Conservation (phyloP, 2,329 filamentous ascomycete species). For the Pleoardoris graminearum region DNA sequence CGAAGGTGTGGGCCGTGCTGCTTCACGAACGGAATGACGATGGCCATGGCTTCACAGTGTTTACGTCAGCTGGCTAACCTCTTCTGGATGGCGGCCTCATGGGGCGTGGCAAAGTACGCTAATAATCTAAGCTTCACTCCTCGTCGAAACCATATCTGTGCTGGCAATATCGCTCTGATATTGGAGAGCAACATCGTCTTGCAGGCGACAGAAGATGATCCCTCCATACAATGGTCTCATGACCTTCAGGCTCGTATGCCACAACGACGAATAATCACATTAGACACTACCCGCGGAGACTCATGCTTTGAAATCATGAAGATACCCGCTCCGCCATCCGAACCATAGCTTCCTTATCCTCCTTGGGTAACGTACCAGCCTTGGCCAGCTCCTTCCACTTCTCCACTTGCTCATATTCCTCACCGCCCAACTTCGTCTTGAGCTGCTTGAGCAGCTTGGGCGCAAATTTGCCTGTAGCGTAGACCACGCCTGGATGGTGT, state of each 20-base stretch:
- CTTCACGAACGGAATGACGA: background rate
- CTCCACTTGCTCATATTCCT: conserved; percentile 38
- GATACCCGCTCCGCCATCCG: conserved; percentile 26
- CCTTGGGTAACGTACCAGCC: conserved; percentile 31
- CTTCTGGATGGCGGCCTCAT: background rate
- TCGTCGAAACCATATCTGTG: too few relatives aligned
- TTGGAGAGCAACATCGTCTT: too few relatives aligned
- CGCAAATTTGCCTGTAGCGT: conserved; percentile 48
- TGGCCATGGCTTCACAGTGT: background rate
- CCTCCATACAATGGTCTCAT: too few relatives aligned
- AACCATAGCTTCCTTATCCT: conserved; percentile 41
- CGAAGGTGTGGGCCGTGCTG: background rate
- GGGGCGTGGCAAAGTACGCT: too few relatives aligned
- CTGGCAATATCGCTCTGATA: too few relatives aligned
- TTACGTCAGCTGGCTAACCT: conserved; percentile 1
- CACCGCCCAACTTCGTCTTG: conserved; percentile 25
- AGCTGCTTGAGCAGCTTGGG: conserved; percentile 46
- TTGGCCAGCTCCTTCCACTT: conserved; percentile 46
- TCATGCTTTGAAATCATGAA: background rate
- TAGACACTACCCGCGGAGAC: background rate
- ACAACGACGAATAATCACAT: background rate
- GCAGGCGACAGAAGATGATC: too few relatives aligned
- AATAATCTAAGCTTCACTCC: too few relatives aligned
- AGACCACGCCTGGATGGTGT: conserved; percentile 39
- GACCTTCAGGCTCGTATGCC: too few relatives aligned